Evolutionary conservation across 1,284 basidiomycete species (phyloP).

Genomic region (Fomitopsis pinicola): DNA sequence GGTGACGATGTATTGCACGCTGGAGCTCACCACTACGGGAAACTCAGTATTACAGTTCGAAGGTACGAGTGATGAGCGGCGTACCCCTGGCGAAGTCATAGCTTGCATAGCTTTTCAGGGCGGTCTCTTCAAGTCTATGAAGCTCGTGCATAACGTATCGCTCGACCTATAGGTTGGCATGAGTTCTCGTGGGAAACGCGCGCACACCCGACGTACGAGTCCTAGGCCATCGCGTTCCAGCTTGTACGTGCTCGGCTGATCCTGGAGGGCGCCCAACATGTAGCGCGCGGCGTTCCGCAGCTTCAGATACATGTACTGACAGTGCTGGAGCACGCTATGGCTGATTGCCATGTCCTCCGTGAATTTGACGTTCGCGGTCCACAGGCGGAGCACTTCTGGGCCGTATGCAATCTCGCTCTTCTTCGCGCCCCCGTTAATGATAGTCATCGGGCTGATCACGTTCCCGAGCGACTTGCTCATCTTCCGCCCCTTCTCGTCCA

Average conservation of each 20-base stretch:
- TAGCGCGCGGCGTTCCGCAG: conserved; percentile 90
- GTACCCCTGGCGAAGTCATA: conserved; percentile 86
- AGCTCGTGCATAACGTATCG: conserved; percentile 86
- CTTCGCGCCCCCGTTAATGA: conserved; percentile 76
- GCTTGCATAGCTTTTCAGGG: conserved; percentile 64
- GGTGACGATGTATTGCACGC: conserved; percentile 67
- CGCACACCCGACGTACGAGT: conserved; percentile 45
- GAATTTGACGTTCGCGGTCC: conserved; percentile 92
- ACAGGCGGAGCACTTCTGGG: conserved; percentile 84
- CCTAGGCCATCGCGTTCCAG: conserved; percentile 49
- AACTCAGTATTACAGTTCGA: not conserved
- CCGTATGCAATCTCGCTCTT: conserved; percentile 79
- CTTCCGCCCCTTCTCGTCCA: conserved; percentile 89
- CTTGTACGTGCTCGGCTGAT: conserved; percentile 29
- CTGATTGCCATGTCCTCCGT: conserved; percentile 88
- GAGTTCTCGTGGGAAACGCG: not conserved
- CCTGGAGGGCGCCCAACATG: conserved; percentile 77
- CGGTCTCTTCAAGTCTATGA: conserved; percentile 63
- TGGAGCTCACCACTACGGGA: conserved; percentile 49
- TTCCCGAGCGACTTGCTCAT: conserved; percentile 99
- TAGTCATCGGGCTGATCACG: conserved; percentile 78
- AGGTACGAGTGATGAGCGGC: conserved; percentile 9
- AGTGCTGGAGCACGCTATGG: conserved; percentile 72
- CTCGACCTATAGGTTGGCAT: conserved; percentile 53
- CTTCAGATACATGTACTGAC: conserved; percentile 78